Evolutionary conservation across 2,329 filamentous ascomycete species (phyloP).

Genomic region (Acarospora socialis): DNA sequence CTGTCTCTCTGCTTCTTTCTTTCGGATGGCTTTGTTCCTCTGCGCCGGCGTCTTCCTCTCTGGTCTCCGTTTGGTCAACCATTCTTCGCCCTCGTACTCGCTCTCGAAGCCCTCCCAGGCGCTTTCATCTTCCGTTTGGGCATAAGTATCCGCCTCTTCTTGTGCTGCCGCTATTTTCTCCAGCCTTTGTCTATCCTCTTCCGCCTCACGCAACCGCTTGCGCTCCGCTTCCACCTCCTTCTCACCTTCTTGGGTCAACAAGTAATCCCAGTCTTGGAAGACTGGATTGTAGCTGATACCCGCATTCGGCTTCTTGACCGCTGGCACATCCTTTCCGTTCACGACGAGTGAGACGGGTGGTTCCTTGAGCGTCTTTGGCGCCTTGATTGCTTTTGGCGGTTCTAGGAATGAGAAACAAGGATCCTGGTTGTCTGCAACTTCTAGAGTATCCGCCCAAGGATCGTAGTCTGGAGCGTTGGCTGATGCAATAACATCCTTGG

Average conservation of each 20-base stretch:
- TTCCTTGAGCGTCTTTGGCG: constrained; percentile 60
- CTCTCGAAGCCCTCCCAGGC: constrained; percentile 87
- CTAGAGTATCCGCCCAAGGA: constrained; percentile 52
- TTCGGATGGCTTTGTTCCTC: constrained; percentile 73
- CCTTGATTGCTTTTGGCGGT: constrained; percentile 49
- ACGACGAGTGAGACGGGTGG: constrained; percentile 71
- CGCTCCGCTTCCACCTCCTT: constrained; percentile 69
- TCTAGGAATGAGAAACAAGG: constrained; percentile 51
- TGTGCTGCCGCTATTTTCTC: constrained; percentile 61
- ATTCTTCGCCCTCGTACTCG: constrained; percentile 56
- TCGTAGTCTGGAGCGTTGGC: constrained; percentile 53
- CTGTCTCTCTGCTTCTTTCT: constrained; percentile 72
- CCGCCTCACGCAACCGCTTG: constrained; percentile 53
- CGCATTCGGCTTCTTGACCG: constrained; percentile 63
- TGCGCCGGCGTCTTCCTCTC: constrained; percentile 76
- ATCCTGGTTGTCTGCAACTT: constrained; percentile 29
- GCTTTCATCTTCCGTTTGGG: constrained; percentile 72
- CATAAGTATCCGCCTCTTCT: constrained; percentile 59
- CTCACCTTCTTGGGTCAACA: constrained; percentile 59
- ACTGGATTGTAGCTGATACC: constrained; percentile 87
- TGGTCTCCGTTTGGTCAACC: constrained; percentile 57
- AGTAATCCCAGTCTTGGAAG: constrained; percentile 70
- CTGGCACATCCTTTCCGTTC: constrained; percentile 63
- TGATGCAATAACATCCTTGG: constrained; percentile 35
- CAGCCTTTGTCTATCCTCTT: constrained; percentile 50